A percentile compares a stretch with the other conserved stretches of the same genome.
Conservation (phyloP, 2,329 filamentous ascomycete species). For the Cercospora brassicicola region DNA sequence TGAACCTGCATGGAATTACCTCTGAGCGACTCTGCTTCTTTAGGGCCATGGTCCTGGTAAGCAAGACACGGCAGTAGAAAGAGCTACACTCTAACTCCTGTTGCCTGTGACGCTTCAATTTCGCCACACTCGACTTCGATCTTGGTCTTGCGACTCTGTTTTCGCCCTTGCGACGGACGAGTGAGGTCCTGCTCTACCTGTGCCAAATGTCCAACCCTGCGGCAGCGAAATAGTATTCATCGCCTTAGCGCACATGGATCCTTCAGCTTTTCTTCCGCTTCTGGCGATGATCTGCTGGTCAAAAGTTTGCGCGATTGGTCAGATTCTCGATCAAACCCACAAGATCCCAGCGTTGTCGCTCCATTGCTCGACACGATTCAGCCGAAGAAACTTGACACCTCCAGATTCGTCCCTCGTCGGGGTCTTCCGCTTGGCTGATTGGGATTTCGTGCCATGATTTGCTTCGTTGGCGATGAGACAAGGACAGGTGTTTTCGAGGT, state of each 20-base stretch:
- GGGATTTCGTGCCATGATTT: not conserved
- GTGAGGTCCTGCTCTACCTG: too few relatives aligned
- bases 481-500: not conserved
- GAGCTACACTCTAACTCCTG: not conserved
- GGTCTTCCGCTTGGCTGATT: not conserved
- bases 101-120: not conserved
- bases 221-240: too few relatives aligned
- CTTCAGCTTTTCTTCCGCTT: too few relatives aligned
- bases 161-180: too few relatives aligned
- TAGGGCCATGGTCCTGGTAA: not conserved
- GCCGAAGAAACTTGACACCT: not conserved
- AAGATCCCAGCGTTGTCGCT: not conserved
- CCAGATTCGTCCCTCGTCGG: not conserved
- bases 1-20: not conserved
- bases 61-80: not conserved
- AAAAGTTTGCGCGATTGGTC: not conserved
- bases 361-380: too few relatives aligned
- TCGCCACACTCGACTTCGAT: not conserved
- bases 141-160: not conserved
- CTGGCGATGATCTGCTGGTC: too few relatives aligned
- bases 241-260: too few relatives aligned
- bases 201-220: too few relatives aligned
- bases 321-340: not conserved
- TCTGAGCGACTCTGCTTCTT: not conserved
- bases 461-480: not conserved